Percentiles rank a stretch among this genome's conserved stretches.
These are phyloP conservation scores for Dioszegia crocea DNA, from an alignment of 768 basidiomycete species.

Conservation along the genomic window DNA sequence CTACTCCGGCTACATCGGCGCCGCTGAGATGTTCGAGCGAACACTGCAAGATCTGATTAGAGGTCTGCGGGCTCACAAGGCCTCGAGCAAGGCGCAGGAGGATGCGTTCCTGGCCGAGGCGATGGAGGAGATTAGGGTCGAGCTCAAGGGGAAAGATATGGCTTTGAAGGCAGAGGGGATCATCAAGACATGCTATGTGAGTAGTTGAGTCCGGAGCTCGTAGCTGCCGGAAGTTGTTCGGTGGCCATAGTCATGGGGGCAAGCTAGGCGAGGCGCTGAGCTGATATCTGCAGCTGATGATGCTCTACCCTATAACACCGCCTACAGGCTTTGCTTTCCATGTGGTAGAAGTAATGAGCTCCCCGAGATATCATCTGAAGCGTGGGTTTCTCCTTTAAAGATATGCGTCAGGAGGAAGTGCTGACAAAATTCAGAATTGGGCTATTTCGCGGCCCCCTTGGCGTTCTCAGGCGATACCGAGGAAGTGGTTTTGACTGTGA, in stretches of 20 bases:
- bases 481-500: conserved; percentile 94
- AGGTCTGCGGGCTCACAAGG: conserved; percentile 90
- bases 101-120: conserved; percentile 65
- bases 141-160: conserved; percentile 92
- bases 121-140: conserved; percentile 63
- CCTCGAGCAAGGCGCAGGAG: conserved; percentile 84
- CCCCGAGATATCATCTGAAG: conserved; percentile 83
- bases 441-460: conserved; percentile 87
- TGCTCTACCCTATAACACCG: conserved; percentile 84
- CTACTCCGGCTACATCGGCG: no score
- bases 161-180: conserved; percentile 92
- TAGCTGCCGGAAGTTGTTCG: no score
- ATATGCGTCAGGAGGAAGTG: neutral
- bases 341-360: conserved; percentile 97
- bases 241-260: conserved; percentile 18
- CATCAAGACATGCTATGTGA: conserved; percentile 91
- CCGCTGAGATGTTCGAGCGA: conserved; percentile 78
- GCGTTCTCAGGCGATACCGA: conserved; percentile 93
- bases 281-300: conserved; percentile 68
- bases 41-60: conserved; percentile 92
- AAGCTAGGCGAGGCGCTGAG: neutral
- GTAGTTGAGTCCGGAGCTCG: no score
- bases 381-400: conserved; percentile 25
- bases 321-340: conserved; percentile 90
- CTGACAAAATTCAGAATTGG: conserved; percentile 57